These are phyloP conservation scores for Lanmaoa rubissima DNA, from an alignment of 768 basidiomycete species.

Conservation along the genomic window DNA sequence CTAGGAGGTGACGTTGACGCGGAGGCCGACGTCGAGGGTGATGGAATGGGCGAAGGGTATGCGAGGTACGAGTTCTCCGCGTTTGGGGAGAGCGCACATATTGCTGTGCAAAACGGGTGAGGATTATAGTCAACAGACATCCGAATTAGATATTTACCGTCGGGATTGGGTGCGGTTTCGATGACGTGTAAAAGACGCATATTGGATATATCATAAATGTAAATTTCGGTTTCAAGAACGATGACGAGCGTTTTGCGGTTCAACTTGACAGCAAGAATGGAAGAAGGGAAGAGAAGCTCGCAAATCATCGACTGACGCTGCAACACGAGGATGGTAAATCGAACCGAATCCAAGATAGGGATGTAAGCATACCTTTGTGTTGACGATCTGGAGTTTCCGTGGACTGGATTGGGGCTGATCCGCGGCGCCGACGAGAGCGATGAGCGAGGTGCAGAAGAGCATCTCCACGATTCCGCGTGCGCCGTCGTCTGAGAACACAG, in stretches of 20 bases:
- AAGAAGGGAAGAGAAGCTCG: slow-evolving; percentile 95
- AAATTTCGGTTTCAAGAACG: slow-evolving; percentile 95
- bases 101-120: slow-evolving; percentile 51
- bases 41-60: slow-evolving; percentile 92
- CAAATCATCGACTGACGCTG: slow-evolving; percentile 98
- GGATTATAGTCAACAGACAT: not conserved
- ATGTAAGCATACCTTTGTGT: slow-evolving; percentile 79
- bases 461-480: slow-evolving; percentile 97
- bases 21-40: slow-evolving; percentile 60
- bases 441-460: slow-evolving; percentile 98
- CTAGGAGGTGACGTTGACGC: slow-evolving; percentile 40
- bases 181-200: slow-evolving; percentile 98
- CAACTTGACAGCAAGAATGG: slow-evolving; percentile 95
- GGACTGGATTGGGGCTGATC: slow-evolving; percentile 91
- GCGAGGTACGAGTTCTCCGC: slow-evolving; percentile 93
- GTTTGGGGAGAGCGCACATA: slow-evolving; percentile 92
- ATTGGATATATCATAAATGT: slow-evolving; percentile 98
- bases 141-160: slow-evolving; percentile 52
- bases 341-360: not conserved
- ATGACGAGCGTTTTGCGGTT: slow-evolving; percentile 97
- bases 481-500: slow-evolving; percentile 66
- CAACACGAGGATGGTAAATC: not conserved
- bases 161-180: slow-evolving; percentile 93
- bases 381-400: slow-evolving; percentile 94
- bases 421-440: slow-evolving; percentile 94